A percentile compares a stretch with the other conserved stretches of the same genome.
phyloP scores from a whole-genome alignment of 1,139 yeast species.

The Candida tetrigidarum region DNA sequence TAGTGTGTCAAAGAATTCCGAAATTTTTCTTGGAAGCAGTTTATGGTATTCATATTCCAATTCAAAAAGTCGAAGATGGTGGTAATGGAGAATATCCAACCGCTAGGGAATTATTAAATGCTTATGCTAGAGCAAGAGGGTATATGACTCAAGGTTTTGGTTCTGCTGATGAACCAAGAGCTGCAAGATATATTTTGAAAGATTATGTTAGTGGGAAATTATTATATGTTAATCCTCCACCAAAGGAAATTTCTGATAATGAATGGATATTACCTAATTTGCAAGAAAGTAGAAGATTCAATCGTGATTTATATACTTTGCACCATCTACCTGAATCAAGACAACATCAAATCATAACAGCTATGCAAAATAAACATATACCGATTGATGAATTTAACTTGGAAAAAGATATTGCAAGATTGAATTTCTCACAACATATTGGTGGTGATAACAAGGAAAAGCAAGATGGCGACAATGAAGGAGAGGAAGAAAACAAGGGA shows the following conservation, averaged over 20 bases:
- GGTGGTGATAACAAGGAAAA: conserved; percentile 34
- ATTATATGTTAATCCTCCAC: conserved; percentile 88
- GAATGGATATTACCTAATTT: conserved; percentile 41
- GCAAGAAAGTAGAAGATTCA: conserved; percentile 64
- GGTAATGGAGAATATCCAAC: conserved; percentile 85
- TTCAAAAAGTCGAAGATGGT: conserved; percentile 78
- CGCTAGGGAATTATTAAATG: conserved; percentile 84
- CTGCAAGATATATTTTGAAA: conserved; percentile 88
- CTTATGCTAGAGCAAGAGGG: conserved; percentile 97
- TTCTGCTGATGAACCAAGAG: conserved; percentile 95
- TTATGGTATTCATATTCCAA: conserved; percentile 89
- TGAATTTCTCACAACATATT: conserved; percentile 82
- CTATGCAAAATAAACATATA: conserved; percentile 60
- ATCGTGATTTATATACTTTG: conserved; percentile 70
- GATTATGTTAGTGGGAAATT: conserved; percentile 95
- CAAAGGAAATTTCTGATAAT: conserved; percentile 40
- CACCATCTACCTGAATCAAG: conserved; percentile 71
- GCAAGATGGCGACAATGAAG: conserved; percentile 21
- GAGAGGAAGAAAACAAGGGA: conserved; percentile 35
- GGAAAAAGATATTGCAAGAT: conserved; percentile 66
- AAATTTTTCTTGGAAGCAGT: conserved; percentile 87
- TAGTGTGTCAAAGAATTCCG: conserved; percentile 89
- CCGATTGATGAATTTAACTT: conserved; percentile 60
- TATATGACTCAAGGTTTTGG: conserved; percentile 98
- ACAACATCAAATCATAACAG: conserved; percentile 67